These are phyloP conservation scores for Sugiyamaella neomexicana DNA, from an alignment of 1,139 yeast genomes.

Conservation along the genomic window DNA sequence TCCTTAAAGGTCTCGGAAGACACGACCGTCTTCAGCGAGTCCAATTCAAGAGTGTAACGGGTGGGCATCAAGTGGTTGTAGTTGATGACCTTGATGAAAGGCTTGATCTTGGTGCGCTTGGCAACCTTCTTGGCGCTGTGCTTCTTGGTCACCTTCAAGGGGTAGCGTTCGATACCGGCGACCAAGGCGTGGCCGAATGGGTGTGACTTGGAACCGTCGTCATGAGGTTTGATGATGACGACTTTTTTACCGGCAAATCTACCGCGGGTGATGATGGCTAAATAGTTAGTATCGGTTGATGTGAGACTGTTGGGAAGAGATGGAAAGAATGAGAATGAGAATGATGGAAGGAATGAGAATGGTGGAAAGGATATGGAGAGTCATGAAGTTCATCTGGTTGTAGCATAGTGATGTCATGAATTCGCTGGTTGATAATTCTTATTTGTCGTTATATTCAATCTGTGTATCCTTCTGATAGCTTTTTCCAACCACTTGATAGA, in stretches of 20 bases:
- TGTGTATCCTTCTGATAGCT: no score
- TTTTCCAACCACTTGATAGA: no score
- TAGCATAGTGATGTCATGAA: no score
- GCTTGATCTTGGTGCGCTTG: constrained; percentile 98
- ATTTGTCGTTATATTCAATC: no score
- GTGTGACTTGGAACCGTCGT: constrained; percentile 98
- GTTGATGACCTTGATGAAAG: constrained; percentile 98
- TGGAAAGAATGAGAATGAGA: background rate
- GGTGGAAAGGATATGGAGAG: no score
- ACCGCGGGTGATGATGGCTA: constrained; percentile 99
- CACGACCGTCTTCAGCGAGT: constrained; percentile 88
- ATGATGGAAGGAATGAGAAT: background rate
- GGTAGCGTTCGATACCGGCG: constrained; percentile 99
- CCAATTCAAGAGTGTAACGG: constrained; percentile 98
- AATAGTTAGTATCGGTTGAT: constrained; percentile 13
- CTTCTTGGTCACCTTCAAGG: constrained; percentile 93
- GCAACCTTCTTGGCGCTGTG: constrained; percentile 96
- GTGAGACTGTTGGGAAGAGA: background rate
- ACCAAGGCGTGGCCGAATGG: constrained; percentile 99
- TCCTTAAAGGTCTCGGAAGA: constrained; percentile 93
- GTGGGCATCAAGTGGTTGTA: constrained; percentile 99
- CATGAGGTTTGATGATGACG: constrained; percentile 97
- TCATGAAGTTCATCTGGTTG: no score
- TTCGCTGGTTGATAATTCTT: no score
- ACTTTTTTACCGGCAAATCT: constrained; percentile 99